Base-by-base conservation (phyloP, 2,329 filamentous ascomycete species). In the Neobulgaria alba region DNA sequence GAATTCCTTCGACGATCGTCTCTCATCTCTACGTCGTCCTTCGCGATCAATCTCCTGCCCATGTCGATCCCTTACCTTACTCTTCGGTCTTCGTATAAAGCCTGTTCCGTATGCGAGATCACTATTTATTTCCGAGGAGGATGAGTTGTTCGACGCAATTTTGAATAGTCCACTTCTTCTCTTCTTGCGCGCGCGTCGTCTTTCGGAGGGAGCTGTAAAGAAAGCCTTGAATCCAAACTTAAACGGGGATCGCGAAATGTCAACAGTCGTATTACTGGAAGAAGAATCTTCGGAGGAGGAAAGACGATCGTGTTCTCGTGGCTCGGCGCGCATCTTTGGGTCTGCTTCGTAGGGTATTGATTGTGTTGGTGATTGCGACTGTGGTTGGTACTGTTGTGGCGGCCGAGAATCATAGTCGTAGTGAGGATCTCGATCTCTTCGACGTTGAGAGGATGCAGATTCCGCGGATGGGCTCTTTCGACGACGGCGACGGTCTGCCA, bases 31-130 rank as follows among this genome's bases (percentile, higher is more conserved):
- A 4, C n/a, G n/a, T 35, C 33, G 7, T 8, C 15, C 46, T 31
- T 52, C 54, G 33, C 53, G 46, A 35, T 56, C 49, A 20, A 50
- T 55, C 32, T 57, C 52, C 42, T 51, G 57, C 5, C 52, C 54
- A 16, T 46, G 50, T 39, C 50, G 50, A 10, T 19, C 16, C 23
- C n/a, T 18, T 46, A 50, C 34, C 55, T 53, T 12, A 55, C 49
- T 7, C 39, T 54, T 59, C 12, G 50, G 49, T 15, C 48, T 41
- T 43, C 51, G 57, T 10, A 59, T 44, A 38, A 72, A 80, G 12
- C 77, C 79, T 40, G 64, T 69, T 8, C 80, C 79, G 56, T 83
- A 85, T 8, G 79, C 79, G 45, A 85, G 63, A 55, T 85, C 81
- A 15, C 73, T 75, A 58, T 82, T 77, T 40, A 82, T 67, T 1